Conservation (phyloP, 169 alveolate genomes). For the Plasmodium inui region DNA sequence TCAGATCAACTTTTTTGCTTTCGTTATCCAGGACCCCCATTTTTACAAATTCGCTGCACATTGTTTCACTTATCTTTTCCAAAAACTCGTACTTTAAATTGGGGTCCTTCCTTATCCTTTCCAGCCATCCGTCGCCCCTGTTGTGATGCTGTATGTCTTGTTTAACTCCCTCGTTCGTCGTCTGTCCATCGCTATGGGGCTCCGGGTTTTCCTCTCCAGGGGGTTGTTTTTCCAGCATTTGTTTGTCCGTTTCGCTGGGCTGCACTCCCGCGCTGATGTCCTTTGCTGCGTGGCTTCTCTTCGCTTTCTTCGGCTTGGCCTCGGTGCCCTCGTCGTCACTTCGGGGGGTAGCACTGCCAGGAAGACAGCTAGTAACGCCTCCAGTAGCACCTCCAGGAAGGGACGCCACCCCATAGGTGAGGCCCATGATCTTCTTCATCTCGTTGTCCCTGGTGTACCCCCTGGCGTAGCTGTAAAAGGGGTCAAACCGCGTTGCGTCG, state of each 20-base stretch:
- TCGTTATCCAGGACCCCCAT: slow-evolving; percentile 34
- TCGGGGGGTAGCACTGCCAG: not conserved
- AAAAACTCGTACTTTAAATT: slow-evolving; percentile 21
- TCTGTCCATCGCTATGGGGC: not conserved
- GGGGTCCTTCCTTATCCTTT: slow-evolving; percentile 34
- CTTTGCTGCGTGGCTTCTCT: not conserved
- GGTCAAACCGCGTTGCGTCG: slow-evolving; percentile 2
- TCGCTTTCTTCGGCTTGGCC: not conserved
- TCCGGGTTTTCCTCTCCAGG: not conserved
- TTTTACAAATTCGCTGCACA: slow-evolving; percentile 39
- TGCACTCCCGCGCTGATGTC: not conserved
- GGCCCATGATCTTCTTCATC: slow-evolving; percentile 44
- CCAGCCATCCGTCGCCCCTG: not conserved
- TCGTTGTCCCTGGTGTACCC: slow-evolving; percentile 30
- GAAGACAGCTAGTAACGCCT: not conserved
- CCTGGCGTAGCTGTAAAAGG: slow-evolving; percentile 38
- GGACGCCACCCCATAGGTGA: slow-evolving; percentile 13
- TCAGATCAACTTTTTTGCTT: slow-evolving; percentile 46
- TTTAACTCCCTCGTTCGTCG: not conserved
- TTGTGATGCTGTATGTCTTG: not conserved
- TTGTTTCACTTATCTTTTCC: slow-evolving; percentile 52
- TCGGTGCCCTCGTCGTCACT: not conserved
- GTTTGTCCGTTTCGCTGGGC: not conserved
- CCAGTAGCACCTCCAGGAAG: not conserved
- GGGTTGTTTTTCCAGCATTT: not conserved